Percentiles rank a stretch among this genome's conserved stretches.
phyloP scores from a whole-genome alignment of 1,139 yeast genomes.

The Blastobotrys ciferrii region DNA sequence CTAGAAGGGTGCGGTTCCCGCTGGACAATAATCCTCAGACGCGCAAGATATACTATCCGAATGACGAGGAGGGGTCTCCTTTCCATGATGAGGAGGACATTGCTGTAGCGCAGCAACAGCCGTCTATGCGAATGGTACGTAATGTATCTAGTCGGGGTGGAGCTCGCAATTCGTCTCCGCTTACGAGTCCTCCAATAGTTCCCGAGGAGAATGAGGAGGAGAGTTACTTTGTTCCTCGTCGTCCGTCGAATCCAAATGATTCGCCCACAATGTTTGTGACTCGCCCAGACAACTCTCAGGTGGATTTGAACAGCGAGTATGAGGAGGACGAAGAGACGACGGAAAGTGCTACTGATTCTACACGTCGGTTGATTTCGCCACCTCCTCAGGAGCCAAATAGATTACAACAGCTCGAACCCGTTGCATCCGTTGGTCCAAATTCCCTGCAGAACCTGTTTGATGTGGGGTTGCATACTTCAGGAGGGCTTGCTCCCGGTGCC shows the following conservation, averaged over 20 bases:
- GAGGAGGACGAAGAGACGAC: constrained; percentile 7
- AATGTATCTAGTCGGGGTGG: not conserved
- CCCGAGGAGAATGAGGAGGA: constrained; percentile 15
- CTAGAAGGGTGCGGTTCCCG: constrained; percentile 34
- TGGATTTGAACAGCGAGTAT: constrained; percentile 6
- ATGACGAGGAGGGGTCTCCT: constrained; percentile 25
- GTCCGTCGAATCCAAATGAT: not conserved
- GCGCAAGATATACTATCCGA: constrained; percentile 28
- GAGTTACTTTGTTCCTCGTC: constrained; percentile 3
- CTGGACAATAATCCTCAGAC: constrained; percentile 30
- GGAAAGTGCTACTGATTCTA: constrained; percentile 1
- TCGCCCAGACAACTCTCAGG: constrained; percentile 15
- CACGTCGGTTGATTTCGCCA: not conserved
- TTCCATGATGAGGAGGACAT: constrained; percentile 8
- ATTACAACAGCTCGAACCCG: not conserved
- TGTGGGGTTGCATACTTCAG: constrained; percentile 30
- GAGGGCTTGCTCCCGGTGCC: constrained; percentile 36
- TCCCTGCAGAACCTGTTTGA: constrained; percentile 25
- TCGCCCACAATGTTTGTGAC: constrained; percentile 15
- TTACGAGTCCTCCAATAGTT: constrained; percentile 11
- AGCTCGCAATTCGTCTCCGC: constrained; percentile 6
- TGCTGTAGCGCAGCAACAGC: not conserved
- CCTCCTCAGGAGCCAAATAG: not conserved
- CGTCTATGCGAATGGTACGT: not conserved
- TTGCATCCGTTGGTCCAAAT: not conserved